Evolutionary conservation across 2,329 filamentous ascomycete genomes (phyloP).

Genomic region (Raffaelea albimanens): DNA sequence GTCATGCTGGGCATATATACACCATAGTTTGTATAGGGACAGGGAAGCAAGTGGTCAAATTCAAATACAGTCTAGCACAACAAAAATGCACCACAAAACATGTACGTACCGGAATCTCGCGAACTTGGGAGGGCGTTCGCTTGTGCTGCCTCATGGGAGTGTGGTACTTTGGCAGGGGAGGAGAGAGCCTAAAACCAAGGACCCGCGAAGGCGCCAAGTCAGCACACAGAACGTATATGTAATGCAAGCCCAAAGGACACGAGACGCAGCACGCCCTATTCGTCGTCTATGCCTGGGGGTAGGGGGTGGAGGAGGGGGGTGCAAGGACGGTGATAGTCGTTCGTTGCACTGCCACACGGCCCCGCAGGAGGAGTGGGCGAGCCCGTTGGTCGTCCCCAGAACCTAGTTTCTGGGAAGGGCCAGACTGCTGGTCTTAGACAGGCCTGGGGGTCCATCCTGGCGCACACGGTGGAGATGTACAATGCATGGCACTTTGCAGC

Average conservation of each 20-base stretch:
- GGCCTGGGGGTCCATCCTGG: too few relatives aligned
- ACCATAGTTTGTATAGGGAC: too few relatives aligned
- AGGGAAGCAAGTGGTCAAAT: not conserved
- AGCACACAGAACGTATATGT: too few relatives aligned
- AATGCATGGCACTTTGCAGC: too few relatives aligned
- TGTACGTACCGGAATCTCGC: constrained; percentile 43
- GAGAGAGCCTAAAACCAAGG: constrained; percentile 15
- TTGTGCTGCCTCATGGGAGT: constrained; percentile 50
- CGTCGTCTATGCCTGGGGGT: not conserved
- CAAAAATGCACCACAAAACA: not conserved
- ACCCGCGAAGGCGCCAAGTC: not conserved
- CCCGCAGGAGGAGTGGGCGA: constrained; percentile 11
- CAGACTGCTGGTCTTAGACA: too few relatives aligned
- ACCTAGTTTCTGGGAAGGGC: constrained; percentile 1
- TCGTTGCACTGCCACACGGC: constrained; percentile 13
- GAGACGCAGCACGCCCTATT: too few relatives aligned
- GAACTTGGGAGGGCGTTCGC: constrained; percentile 47
- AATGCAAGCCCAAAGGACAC: too few relatives aligned
- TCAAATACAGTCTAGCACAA: not conserved
- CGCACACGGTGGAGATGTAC: too few relatives aligned
- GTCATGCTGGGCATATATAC: too few relatives aligned
- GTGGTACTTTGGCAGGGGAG: constrained; percentile 30
- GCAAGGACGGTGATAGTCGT: not conserved
- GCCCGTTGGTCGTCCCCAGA: constrained; percentile 8
- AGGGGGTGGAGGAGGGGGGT: too few relatives aligned